Conservation (phyloP, 2,329 filamentous ascomycete genomes). For the Pyricularia pennisetigena region DNA sequence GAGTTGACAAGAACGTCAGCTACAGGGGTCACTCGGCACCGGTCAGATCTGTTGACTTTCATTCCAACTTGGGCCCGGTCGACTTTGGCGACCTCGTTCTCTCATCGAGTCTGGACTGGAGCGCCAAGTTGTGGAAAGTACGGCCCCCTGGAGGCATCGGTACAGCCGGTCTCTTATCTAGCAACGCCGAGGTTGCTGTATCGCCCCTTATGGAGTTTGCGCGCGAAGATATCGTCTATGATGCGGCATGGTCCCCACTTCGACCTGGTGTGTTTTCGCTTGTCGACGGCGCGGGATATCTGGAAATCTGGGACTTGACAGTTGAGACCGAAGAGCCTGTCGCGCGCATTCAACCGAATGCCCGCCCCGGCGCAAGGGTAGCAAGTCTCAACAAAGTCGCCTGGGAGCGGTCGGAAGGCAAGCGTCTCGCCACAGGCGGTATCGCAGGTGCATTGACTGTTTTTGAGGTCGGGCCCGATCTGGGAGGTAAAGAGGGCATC, state of each 20-base stretch:
- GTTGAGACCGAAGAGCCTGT: conserved; percentile 88
- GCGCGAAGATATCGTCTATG: conserved; percentile 93
- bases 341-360: conserved; percentile 64
- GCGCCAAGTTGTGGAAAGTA: conserved; percentile 92
- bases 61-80: conserved; percentile 82
- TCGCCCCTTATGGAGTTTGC: conserved; percentile 79
- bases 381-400: conserved; percentile 89
- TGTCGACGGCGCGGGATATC: conserved; percentile 82
- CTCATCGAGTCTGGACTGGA: conserved; percentile 92
- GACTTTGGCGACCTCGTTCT: conserved; percentile 92
- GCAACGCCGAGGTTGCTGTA: conserved; percentile 37
- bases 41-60: conserved; percentile 93
- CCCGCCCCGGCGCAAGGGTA: conserved; percentile 52
- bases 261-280: conserved; percentile 91
- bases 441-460: conserved; percentile 85
- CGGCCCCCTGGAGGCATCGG: conserved; percentile 47
- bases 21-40: conserved; percentile 89
- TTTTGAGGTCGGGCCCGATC: conserved; percentile 77
- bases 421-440: conserved; percentile 78
- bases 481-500: conserved; percentile 76
- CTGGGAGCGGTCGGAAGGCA: conserved; percentile 87
- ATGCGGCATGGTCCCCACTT: conserved; percentile 88
- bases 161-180: conserved; percentile 18
- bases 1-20: conserved; percentile 78
- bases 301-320: conserved; percentile 94